Percentiles rank a stretch among this genome's conserved stretches.
Conservation (phyloP, 768 basidiomycete genomes). For the Filobasidium wieringae region DNA sequence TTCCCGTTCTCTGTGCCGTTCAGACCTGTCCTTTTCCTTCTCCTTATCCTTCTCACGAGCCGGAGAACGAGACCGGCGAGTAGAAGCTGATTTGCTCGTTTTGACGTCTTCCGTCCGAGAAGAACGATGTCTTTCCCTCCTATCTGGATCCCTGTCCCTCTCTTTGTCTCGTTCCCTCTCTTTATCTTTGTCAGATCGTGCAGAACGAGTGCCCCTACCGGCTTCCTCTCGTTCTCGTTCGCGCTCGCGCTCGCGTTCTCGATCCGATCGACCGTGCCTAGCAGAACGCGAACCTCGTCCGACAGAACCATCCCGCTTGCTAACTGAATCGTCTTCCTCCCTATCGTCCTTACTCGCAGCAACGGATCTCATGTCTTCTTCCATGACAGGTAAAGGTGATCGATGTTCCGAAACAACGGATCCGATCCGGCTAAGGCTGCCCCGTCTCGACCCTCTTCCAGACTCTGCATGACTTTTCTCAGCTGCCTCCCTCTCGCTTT, state of each 20-base stretch:
- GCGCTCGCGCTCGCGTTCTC: background rate
- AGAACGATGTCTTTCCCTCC: background rate
- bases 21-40: background rate
- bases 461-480: background rate
- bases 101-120: background rate
- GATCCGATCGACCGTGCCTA: background rate
- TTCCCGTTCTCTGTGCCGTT: background rate
- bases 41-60: constrained; percentile 1
- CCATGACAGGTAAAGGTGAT: too few species aligned
- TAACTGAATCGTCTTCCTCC: background rate
- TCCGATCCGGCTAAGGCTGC: background rate
- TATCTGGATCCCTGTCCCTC: background rate
- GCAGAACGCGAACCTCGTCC: too few species aligned
- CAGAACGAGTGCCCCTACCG: background rate
- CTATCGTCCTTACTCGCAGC: background rate
- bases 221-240: constrained; percentile 1
- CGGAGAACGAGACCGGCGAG: background rate
- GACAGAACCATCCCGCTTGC: background rate
- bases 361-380: background rate
- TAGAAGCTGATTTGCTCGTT: background rate
- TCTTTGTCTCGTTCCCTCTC: background rate
- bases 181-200: background rate
- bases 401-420: background rate
- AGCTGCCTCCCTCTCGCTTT: background rate
- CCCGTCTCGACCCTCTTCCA: background rate